These are phyloP conservation scores for Cyclostephanos tholiformis DNA, from an alignment of 108 stramenopile genomes.

Conservation along the genomic window DNA sequence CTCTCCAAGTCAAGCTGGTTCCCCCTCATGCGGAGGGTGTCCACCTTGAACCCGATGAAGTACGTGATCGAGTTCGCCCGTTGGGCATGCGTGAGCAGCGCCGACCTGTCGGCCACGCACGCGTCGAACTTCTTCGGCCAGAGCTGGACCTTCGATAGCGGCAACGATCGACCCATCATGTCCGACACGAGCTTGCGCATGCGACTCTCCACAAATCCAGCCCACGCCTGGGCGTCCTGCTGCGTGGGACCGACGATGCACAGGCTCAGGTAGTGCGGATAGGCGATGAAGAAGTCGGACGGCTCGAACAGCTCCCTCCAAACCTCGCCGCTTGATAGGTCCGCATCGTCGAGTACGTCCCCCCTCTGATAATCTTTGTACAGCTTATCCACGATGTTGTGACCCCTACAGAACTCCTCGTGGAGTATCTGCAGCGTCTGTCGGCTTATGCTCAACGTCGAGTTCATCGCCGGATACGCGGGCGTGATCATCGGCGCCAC, in stretches of 20 bases:
- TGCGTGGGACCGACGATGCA: slow-evolving; percentile 92
- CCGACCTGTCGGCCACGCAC: slow-evolving; percentile 75
- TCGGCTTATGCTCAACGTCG: slow-evolving; percentile 85
- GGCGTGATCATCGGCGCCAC: slow-evolving; percentile 98
- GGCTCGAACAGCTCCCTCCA: slow-evolving; percentile 91
- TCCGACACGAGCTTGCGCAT: slow-evolving; percentile 87
- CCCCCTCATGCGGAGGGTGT: slow-evolving; percentile 83
- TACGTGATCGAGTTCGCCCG: slow-evolving; percentile 79
- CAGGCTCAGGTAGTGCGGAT: slow-evolving; percentile 92
- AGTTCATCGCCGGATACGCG: slow-evolving; percentile 99
- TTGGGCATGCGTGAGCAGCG: slow-evolving; percentile 78
- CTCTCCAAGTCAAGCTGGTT: slow-evolving; percentile 81
- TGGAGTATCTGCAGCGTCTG: slow-evolving; percentile 86
- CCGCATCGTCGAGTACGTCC: slow-evolving; percentile 28
- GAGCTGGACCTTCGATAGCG: slow-evolving; percentile 82
- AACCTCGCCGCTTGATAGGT: slow-evolving; percentile 43
- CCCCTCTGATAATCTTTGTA: slow-evolving; percentile 72
- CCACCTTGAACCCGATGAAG: slow-evolving; percentile 84
- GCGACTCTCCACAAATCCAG: slow-evolving; percentile 91
- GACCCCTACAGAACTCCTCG: slow-evolving; percentile 85
- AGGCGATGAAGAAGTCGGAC: slow-evolving; percentile 96
- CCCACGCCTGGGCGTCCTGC: slow-evolving; percentile 90
- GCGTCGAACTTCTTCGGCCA: slow-evolving; percentile 91
- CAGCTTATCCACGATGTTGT: slow-evolving; percentile 70
- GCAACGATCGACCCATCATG: slow-evolving; percentile 75